phyloP scores from a whole-genome alignment of 768 basidiomycete genomes.

The Lyophyllum decastes region DNA sequence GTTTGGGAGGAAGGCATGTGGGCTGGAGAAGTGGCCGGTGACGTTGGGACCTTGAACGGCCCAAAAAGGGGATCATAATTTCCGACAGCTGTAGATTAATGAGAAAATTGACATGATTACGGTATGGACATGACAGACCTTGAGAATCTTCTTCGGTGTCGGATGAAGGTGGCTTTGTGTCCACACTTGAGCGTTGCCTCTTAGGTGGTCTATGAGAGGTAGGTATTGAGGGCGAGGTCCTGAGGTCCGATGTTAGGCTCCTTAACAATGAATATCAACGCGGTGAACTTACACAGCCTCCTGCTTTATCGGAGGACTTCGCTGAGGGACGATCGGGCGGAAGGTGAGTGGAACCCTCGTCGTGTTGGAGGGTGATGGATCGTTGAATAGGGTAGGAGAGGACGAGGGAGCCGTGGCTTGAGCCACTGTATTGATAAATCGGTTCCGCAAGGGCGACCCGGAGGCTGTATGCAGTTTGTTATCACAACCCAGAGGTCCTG shows the following conservation, averaged over 20 bases:
- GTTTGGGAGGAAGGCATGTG: constrained; percentile 17
- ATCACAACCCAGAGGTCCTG: constrained; percentile 11
- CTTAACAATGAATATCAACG: background rate
- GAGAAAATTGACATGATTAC: background rate
- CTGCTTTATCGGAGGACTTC: constrained; percentile 15
- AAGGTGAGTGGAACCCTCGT: constrained; percentile 26
- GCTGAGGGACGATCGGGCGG: constrained; percentile 14
- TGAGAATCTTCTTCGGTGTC: constrained; percentile 44
- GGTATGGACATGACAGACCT: constrained; percentile 20
- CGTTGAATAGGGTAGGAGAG: constrained; percentile 24
- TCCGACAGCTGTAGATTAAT: constrained; percentile 3
- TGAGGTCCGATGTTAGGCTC: background rate
- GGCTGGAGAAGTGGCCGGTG: constrained; percentile 10
- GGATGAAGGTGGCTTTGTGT: constrained; percentile 26
- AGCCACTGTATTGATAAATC: constrained; percentile 1
- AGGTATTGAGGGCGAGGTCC: background rate
- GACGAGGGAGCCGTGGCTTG: constrained; percentile 16
- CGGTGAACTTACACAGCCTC: constrained; percentile 19
- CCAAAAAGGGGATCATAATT: background rate
- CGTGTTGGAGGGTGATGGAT: background rate
- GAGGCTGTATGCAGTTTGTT: constrained; percentile 5
- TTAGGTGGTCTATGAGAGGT: constrained; percentile 2
- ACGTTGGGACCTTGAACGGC: constrained; percentile 10
- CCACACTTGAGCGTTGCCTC: constrained; percentile 11
- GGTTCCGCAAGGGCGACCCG: background rate